Conservation (phyloP, 2,329 filamentous ascomycete species). For the Fusarium foetens region DNA sequence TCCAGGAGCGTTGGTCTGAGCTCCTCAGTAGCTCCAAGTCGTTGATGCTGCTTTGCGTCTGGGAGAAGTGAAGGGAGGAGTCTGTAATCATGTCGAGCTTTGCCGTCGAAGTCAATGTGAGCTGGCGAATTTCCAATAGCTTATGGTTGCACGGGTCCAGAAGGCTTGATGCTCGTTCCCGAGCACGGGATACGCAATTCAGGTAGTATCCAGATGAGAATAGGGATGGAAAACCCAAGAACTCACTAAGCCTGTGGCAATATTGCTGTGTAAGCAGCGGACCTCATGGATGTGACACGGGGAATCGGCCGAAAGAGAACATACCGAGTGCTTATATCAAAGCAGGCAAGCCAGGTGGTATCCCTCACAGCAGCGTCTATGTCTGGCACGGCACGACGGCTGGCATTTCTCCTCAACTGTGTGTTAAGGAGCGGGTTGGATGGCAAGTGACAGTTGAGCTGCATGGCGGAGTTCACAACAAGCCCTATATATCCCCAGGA, state of each 20-base stretch:
- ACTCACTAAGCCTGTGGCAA: not conserved
- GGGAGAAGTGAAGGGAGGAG: not conserved
- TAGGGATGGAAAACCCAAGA: not conserved
- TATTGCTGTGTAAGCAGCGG: not conserved
- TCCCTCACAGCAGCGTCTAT: not conserved
- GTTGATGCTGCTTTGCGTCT: not conserved
- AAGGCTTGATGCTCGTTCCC: not conserved
- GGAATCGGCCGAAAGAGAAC: not conserved
- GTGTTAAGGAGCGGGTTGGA: not conserved
- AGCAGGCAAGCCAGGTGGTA: not conserved
- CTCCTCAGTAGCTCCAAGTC: not conserved
- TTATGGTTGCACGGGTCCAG: not conserved
- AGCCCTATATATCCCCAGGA: not conserved
- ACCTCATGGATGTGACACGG: rapidly evolving
- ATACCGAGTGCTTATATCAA: not conserved
- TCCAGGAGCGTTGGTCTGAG: not conserved
- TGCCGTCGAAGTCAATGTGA: not conserved
- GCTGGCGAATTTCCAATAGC: not conserved
- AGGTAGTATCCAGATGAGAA: not conserved
- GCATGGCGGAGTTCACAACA: not conserved
- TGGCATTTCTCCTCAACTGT: not conserved
- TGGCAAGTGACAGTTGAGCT: not conserved
- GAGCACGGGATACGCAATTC: not conserved
- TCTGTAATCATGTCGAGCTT: not conserved
- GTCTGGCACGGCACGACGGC: not conserved